These are phyloP conservation scores for Durusdinium trenchii DNA, from an alignment of 73 alveolate genomes.

Conservation along the genomic window DNA sequence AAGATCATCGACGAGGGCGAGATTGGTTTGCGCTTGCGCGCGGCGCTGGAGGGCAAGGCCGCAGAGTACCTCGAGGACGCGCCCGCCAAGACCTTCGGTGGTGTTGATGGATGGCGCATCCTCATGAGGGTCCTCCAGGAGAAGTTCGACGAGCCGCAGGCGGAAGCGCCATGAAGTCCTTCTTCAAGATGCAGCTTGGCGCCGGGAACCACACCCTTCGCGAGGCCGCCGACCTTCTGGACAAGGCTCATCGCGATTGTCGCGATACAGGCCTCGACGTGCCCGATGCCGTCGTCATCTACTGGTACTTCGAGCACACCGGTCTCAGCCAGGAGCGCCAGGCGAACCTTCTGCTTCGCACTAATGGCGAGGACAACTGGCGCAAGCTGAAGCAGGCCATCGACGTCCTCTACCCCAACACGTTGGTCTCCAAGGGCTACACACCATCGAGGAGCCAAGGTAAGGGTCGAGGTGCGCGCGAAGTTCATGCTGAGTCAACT, in stretches of 20 bases:
- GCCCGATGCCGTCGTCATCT: slow-evolving; percentile 31
- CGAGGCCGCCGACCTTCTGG: neutral
- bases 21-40: too few relatives aligned
- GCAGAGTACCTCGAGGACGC: too few relatives aligned
- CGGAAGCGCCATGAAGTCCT: neutral
- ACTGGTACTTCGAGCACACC: slow-evolving; percentile 21
- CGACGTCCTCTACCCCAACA: neutral
- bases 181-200: neutral
- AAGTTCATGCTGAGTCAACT: too few relatives aligned
- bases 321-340: slow-evolving; percentile 1
- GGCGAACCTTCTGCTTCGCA: slow-evolving; percentile 3
- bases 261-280: neutral
- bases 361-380: neutral
- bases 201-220: too few relatives aligned
- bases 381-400: neutral
- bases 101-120: too few relatives aligned
- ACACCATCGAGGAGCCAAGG: too few relatives aligned
- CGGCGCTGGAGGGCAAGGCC: too few relatives aligned
- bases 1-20: too few relatives aligned
- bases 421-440: neutral
- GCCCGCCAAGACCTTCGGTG: too few relatives aligned
- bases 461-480: neutral
- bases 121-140: too few relatives aligned
- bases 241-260: neutral
- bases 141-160: too few relatives aligned